Evolutionary conservation across 139 green algal genomes (phyloP).

Genomic region (Micractinium sp.): DNA sequence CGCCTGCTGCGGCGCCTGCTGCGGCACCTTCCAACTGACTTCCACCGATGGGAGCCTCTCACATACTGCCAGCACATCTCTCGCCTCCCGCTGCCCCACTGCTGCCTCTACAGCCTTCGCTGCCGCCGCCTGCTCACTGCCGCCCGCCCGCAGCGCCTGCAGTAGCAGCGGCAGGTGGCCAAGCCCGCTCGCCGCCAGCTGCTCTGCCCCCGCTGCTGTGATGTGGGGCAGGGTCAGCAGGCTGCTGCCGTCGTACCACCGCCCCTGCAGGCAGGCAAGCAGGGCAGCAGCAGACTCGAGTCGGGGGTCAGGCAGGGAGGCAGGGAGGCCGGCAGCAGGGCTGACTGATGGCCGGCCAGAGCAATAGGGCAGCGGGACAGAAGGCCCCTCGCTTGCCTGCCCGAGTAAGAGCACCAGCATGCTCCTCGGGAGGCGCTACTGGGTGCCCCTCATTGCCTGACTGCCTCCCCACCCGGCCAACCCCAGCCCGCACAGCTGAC

Average conservation of each 20-base stretch:
- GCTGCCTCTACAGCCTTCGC: not conserved
- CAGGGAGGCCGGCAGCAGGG: no score
- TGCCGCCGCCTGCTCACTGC: not conserved
- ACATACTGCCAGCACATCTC: conserved; percentile 42
- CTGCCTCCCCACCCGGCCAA: no score
- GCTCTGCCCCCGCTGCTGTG: conserved; percentile 5
- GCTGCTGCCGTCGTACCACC: conserved; percentile 77
- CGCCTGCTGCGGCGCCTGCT: conserved; percentile 4
- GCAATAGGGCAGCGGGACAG: no score
- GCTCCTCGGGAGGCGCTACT: no score
- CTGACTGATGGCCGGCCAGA: no score
- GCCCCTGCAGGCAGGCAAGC: conserved; percentile 62
- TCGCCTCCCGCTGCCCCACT: conserved; percentile 35
- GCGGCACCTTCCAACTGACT: conserved; percentile 29
- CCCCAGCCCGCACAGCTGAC: no score
- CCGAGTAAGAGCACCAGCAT: no score
- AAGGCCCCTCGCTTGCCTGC: no score
- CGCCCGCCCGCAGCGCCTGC: conserved; percentile 41
- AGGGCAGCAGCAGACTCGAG: not conserved
- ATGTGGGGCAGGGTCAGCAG: conserved; percentile 83
- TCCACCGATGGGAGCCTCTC: conserved; percentile 64
- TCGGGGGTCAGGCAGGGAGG: no score
- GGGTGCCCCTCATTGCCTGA: no score
- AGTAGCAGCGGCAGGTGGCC: conserved; percentile 60
- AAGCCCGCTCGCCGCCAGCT: conserved; percentile 51